Conservation (phyloP, 495 filamentous ascomycete species). For the Pyrenopolyporus hunteri region DNA sequence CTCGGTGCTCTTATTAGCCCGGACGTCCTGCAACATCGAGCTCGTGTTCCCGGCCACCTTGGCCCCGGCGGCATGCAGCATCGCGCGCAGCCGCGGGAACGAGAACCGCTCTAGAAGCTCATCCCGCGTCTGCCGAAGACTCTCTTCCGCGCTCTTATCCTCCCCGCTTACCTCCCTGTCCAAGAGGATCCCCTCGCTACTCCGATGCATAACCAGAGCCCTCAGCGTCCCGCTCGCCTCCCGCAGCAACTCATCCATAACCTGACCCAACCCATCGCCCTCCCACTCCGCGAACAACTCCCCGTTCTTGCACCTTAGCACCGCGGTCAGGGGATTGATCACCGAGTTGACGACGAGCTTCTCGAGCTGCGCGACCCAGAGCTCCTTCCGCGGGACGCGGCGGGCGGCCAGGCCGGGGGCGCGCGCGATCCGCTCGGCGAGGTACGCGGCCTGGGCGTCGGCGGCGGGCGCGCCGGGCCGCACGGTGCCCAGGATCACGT, state of each 20-base stretch:
- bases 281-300: conserved; percentile 66
- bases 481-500: conserved; percentile 44
- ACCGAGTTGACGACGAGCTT: conserved; percentile 79
- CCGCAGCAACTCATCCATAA: conserved; percentile 60
- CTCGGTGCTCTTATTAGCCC: conserved; percentile 67
- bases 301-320: conserved; percentile 77
- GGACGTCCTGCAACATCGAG: conserved; percentile 82
- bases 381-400: conserved; percentile 51
- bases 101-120: conserved; percentile 51
- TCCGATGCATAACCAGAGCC: conserved; percentile 45
- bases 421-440: conserved; percentile 31
- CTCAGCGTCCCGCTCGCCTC: conserved; percentile 67
- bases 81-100: conserved; percentile 16
- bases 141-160: conserved; percentile 50
- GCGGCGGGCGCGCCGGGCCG: conserved; percentile 28
- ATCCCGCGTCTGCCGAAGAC: conserved; percentile 61
- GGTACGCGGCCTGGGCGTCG: conserved; percentile 18
- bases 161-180: neutral
- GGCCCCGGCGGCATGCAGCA: conserved; percentile 55
- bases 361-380: conserved; percentile 57
- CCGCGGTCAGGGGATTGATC: conserved; percentile 80
- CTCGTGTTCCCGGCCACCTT: conserved; percentile 71
- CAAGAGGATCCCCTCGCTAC: conserved; percentile 34
- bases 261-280: conserved; percentile 60
- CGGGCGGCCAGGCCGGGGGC: conserved; percentile 52